Evolutionary conservation across 208 protist genomes (phyloP).

Genomic region (Trichomonas tenax): DNA sequence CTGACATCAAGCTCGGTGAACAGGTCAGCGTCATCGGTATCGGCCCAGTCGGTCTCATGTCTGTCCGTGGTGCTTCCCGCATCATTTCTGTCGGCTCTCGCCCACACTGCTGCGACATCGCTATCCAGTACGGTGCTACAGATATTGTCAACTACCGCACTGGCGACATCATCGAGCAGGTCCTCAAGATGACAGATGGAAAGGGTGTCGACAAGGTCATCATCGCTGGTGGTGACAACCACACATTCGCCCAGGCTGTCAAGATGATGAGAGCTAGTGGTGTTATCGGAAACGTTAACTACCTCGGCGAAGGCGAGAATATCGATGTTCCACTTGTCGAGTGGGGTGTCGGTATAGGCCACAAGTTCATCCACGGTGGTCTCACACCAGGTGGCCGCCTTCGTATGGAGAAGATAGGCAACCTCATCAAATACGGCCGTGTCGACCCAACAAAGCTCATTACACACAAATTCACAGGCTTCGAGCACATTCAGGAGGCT

Average conservation of each 20-base stretch:
- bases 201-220: slow-evolving; percentile 4
- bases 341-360: background rate
- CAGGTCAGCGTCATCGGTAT: background rate
- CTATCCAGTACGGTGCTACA: background rate
- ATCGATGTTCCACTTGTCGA: background rate
- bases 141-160: slow-evolving; percentile 10
- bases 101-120: background rate
- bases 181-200: background rate
- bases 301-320: background rate
- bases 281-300: background rate
- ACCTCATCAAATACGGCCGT: background rate
- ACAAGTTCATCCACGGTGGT: slow-evolving; percentile 16
- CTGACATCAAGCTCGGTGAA: background rate
- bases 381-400: background rate
- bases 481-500: background rate
- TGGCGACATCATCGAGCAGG: background rate
- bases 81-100: background rate
- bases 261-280: background rate
- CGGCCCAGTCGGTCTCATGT: background rate
- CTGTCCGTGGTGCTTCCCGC: background rate
- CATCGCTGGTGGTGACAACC: background rate
- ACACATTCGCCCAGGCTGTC: background rate
- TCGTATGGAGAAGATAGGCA: background rate
- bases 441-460: slow-evolving; percentile 7
- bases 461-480: background rate